Evolutionary conservation across 2,329 filamentous ascomycete species (phyloP).

Genomic region (Raffaelea ambrosiae): DNA sequence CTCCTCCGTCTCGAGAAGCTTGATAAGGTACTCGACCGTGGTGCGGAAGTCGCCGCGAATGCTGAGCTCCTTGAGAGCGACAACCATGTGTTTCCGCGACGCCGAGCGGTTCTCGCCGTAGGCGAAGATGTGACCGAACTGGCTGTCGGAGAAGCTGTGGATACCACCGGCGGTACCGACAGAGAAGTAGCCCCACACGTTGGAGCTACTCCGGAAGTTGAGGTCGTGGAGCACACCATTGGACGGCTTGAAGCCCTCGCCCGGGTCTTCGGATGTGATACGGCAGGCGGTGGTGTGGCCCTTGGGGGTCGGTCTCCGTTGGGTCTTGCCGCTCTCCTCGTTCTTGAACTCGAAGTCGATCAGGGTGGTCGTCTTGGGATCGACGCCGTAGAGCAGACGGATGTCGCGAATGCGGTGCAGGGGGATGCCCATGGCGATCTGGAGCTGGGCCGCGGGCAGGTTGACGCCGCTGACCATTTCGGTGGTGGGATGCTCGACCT

Average conservation of each 20-base stretch:
- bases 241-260: slow-evolving; percentile 98
- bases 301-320: slow-evolving; percentile 86
- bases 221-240: slow-evolving; percentile 98
- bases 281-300: slow-evolving; percentile 97
- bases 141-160: slow-evolving; percentile 97
- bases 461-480: slow-evolving; percentile 99
- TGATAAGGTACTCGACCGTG: slow-evolving; percentile 97
- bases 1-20: slow-evolving; percentile 93
- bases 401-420: slow-evolving; percentile 95
- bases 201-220: slow-evolving; percentile 97
- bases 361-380: slow-evolving; percentile 74
- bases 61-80: slow-evolving; percentile 95
- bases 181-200: slow-evolving; percentile 99
- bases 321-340: slow-evolving; percentile 71
- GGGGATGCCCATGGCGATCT: slow-evolving; percentile 97
- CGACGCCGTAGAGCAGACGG: slow-evolving; percentile 88
- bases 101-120: slow-evolving; percentile 96
- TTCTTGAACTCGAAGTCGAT: slow-evolving; percentile 97
- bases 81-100: slow-evolving; percentile 98
- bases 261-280: slow-evolving; percentile 97
- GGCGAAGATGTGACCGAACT: slow-evolving; percentile 98
- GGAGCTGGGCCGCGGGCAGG: slow-evolving; percentile 90
- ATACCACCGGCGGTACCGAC: slow-evolving; percentile 95
- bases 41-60: slow-evolving; percentile 99
- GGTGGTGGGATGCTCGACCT: slow-evolving; percentile 98